Base-by-base conservation (phyloP, 2,329 filamentous ascomycete species). In the Xylaria hypoxylon region DNA sequence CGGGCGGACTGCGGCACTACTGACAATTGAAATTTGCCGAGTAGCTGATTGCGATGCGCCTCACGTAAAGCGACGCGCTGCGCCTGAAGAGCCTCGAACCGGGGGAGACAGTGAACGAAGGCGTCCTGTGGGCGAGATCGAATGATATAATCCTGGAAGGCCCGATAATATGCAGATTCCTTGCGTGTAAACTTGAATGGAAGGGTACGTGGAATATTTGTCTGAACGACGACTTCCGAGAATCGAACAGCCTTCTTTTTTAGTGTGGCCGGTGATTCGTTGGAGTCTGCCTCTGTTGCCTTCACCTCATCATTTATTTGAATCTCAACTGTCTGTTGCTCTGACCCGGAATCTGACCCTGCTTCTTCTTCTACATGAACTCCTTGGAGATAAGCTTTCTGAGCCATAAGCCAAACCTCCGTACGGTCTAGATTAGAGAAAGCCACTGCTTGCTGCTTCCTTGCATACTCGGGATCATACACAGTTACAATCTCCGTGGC, bases 71-170 rank as follows among this genome's bases (percentile, higher is more conserved):
- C 93, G 62, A 94, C 85, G 44, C 96, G 91, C 75, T 92, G 89
- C 31, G 93, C 88, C 77, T 97, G 95, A 53, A 97, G 85, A 26
- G 93, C 93, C 77, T 98, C 95, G 66, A 95, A 96, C 55, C 96
- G 91, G 26, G 92, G 87, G 63, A 93, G 89, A 47, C 93, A 91
- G 78, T 97, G 92, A 61, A 97, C 87, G 76, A 97, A 97, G 10
- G 90, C 89, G 78, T 98, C 96, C 19, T 85, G 82, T 59, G 85
- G 83, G 63, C 87, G 88, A 15, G 88, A 88, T 35, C 87, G 87
- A 65, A 92, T 86, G 51, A 90, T 82, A 71, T 92, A 86, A 75
- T 91, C 89, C 72, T 93, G 89, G 78, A 97, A 97, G 10, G 93
- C 93, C 68, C 92, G 90, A 81, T 94, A 95, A 79, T 97, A 97